Evolutionary conservation across 2,329 filamentous ascomycete genomes (phyloP), one percentile per base, ranked within the genome.

Genomic region (Sordariomycetes sp.): DNA sequence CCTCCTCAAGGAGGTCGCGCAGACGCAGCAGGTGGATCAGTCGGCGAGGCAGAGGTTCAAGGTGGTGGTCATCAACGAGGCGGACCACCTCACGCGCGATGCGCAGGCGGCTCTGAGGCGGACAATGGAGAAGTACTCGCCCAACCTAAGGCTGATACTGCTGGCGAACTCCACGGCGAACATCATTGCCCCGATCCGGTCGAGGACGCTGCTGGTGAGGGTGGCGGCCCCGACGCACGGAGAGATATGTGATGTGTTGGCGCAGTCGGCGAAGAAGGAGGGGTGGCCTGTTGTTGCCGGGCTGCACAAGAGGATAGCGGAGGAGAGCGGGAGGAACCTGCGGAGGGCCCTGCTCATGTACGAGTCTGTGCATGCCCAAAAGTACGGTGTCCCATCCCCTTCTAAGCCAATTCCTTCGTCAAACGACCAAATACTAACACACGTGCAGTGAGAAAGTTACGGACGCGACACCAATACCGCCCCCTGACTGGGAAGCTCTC

Each of bases 41-140:
- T 80, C 85, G 14, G 95, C 95, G 18, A 89, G 85, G 70, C 94
- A 99, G 71, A 83, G 86, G 52, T 99, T 99, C 81, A 99, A 99
- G 75, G 92, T 99, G 1, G 94, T 99, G 1, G 93, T 99, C 40
- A 97, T 99, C 79, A 99, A 99, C 67, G 94, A 99, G 77, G 94
- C 94, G 8, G 95, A 99, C 69, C 89, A 96, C 68, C 79, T 99
- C 63, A 94, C 88, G 3, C 80, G 94, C 62, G 94, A 99, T 78
- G 94, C 94, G 3, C 94, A 99, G 74, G 94, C 95, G 0, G 95
- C 95, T 35, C 76, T 99, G 68, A 84, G 94, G 71, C 80, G 94
- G 62, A 99, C 94, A 0, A 99, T 99, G 94, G 94, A 99, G 75
- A 99, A 99, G 73, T 99, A 99, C 78, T 95, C 89, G 67, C 92